phyloP scores from a whole-genome alignment of 2,329 filamentous ascomycete species.

The Elsinoe fawcettii region DNA sequence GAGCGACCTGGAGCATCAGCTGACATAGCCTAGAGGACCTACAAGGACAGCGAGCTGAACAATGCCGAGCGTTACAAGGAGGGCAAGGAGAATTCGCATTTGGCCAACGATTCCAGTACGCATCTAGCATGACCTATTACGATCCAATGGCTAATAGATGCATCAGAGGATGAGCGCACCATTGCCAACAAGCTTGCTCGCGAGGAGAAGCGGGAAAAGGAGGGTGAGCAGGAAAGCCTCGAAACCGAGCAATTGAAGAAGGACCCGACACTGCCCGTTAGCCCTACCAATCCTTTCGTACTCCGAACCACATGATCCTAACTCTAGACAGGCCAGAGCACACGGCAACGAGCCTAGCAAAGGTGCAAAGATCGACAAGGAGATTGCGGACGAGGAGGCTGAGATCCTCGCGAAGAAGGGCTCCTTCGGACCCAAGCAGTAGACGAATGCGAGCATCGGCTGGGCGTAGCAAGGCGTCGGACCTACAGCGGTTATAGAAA shows the following conservation, averaged over 20 bases:
- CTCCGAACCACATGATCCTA: background rate
- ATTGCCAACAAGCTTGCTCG: conserved; percentile 64
- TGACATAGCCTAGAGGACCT: conserved; percentile 42
- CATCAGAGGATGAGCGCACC: conserved; percentile 58
- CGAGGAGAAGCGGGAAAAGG: conserved; percentile 48
- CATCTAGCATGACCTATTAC: background rate
- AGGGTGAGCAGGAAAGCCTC: conserved; percentile 31
- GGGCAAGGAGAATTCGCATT: conserved; percentile 62
- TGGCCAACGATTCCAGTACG: conserved; percentile 63
- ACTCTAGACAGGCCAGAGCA: conserved; percentile 44
- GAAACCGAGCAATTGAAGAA: conserved; percentile 41
- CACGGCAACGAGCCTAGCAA: conserved; percentile 68
- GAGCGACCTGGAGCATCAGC: background rate
- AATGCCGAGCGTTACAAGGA: conserved; percentile 59
- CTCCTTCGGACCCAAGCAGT: conserved; percentile 28
- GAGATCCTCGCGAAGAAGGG: conserved; percentile 57
- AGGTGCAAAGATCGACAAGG: conserved; percentile 64
- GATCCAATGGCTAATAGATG: conserved; percentile 11
- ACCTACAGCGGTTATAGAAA: background rate
- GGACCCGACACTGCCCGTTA: conserved; percentile 49
- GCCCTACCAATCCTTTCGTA: conserved; percentile 10
- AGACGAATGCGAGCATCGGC: background rate
- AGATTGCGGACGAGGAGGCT: conserved; percentile 62
- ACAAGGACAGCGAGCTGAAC: conserved; percentile 40
- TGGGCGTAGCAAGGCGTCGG: background rate